Percentiles rank a stretch among this genome's conserved stretches.
These are phyloP conservation scores for Exsudoporus frostii DNA, from an alignment of 768 basidiomycete species.

Conservation along the genomic window DNA sequence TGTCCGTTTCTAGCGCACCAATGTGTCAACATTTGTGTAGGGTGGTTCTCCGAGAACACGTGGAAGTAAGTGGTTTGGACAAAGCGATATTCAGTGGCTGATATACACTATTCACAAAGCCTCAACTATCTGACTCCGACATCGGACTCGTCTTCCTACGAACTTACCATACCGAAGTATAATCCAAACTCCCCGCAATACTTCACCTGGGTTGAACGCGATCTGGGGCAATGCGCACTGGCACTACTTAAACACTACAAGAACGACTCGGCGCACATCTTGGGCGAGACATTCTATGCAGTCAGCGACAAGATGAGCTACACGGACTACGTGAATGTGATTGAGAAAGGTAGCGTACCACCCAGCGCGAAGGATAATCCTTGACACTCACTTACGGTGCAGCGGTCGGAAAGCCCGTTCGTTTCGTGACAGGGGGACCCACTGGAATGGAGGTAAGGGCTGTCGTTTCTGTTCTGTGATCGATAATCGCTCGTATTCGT, in stretches of 20 bases:
- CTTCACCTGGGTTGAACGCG: conserved; percentile 24
- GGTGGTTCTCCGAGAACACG: conserved; percentile 27
- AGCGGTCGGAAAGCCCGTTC: conserved; percentile 29
- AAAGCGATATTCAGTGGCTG: not conserved
- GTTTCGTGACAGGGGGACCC: conserved; percentile 15
- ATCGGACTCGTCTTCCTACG: conserved; percentile 12
- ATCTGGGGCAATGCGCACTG: conserved; percentile 21
- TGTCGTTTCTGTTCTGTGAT: not conserved
- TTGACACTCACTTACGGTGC: not conserved
- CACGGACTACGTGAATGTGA: conserved; percentile 8
- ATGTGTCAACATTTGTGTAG: conserved; percentile 1
- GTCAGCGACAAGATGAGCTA: conserved; percentile 22
- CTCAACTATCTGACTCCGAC: conserved; percentile 5
- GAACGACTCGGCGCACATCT: conserved; percentile 13
- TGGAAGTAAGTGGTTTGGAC: conserved; percentile 12
- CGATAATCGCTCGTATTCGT: not conserved
- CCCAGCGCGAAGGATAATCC: not conserved
- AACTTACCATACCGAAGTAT: conserved; percentile 21
- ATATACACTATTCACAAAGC: not conserved
- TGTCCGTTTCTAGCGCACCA: too few relatives aligned
- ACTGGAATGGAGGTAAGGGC: conserved; percentile 18
- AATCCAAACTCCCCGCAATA: conserved; percentile 15
- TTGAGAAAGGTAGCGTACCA: conserved; percentile 14
- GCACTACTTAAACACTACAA: conserved; percentile 26
- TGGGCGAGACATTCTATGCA: conserved; percentile 26